phyloP scores from a whole-genome alignment of 176 grass and related monocot species.

The Panicum miliaceum region DNA sequence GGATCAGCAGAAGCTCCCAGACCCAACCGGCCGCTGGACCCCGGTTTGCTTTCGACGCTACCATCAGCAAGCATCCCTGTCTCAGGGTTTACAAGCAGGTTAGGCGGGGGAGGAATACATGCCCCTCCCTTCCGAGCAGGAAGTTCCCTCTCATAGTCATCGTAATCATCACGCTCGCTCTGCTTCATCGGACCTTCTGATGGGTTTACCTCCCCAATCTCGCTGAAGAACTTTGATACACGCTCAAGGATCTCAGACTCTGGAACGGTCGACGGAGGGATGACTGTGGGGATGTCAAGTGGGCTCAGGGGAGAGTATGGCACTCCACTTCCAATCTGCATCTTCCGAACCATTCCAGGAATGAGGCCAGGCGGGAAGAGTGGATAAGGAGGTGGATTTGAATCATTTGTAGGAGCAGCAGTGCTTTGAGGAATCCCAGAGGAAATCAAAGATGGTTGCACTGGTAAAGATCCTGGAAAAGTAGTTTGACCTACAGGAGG shows the following conservation, averaged over 20 bases:
- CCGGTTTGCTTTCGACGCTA: constrained; percentile 60
- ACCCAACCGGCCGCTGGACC: constrained; percentile 65
- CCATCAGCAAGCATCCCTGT: constrained; percentile 80
- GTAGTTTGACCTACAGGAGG: constrained; percentile 50
- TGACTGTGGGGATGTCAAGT: constrained; percentile 83
- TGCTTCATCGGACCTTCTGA: constrained; percentile 81
- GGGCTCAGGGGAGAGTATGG: constrained; percentile 93
- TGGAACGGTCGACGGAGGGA: constrained; percentile 75
- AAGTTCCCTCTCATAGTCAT: constrained; percentile 73
- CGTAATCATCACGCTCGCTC: constrained; percentile 58
- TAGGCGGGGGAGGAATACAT: constrained; percentile 85
- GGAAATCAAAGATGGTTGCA: constrained; percentile 47
- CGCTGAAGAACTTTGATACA: constrained; percentile 89
- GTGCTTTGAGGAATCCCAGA: constrained; percentile 38
- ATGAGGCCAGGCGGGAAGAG: constrained; percentile 95
- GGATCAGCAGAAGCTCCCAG: constrained; percentile 73
- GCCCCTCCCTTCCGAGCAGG: constrained; percentile 78
- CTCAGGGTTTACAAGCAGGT: constrained; percentile 81
- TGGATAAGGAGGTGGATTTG: constrained; percentile 78
- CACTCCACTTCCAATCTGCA: constrained; percentile 93
- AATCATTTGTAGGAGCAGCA: constrained; percentile 44
- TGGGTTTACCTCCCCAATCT: constrained; percentile 91
- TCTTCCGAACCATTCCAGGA: constrained; percentile 98
- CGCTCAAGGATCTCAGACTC: constrained; percentile 82
- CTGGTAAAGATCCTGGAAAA: constrained; percentile 59